Base-by-base conservation (phyloP, 1,284 basidiomycete genomes). In the Malassezia vespertilionis region DNA sequence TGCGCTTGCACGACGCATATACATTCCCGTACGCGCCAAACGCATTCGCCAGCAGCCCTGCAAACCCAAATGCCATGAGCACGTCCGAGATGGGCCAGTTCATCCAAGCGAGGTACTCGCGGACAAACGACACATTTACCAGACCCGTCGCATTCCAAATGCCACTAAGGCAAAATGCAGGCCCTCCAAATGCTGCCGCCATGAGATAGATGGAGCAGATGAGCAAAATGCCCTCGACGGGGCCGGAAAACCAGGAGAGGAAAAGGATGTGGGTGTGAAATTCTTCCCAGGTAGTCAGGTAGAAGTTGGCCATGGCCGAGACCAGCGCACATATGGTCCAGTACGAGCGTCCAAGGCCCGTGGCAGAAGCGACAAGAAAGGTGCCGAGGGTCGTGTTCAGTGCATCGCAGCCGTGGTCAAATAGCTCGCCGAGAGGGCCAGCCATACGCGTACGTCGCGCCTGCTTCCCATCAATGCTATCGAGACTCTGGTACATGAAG, bases 281-380 rank as follows among this genome's bases (percentile, higher is more conserved):
- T 72, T 97, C 91, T 68, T 97, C 91, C 91, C 91, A 96, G 4
- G 89, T 93, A 1, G 86, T 72, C 12, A 95, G 76, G 72, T 96
- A 96, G 70, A 97, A 97, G 73, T 87, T 95, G 54, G 84, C 83
- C 14, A 93, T 77, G 0, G 87, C 84, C 0, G 84, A 86, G 9
- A 84, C 76, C 69, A 91, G 83, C 0, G 83, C 83, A 1, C 83
- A 79, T 20, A 96, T 49, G n/a, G 89, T 90, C 90, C 89, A 96
- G 84, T 89, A 95, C 0, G 86, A 89, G 12, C 87, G 77, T 15
- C 86, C 87, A 8, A 96, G 76, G 59, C 91, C 90, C 38, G 95
- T 79, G 30, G 46, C 58, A 8, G 53, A 56, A 15, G 38, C 47
- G 39, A 52, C 56, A 8, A 69, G 57, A 11, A 69, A 33, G 41